These are phyloP conservation scores for Botrytis galanthina DNA, from an alignment of 2,329 filamentous ascomycete genomes.

Conservation along the genomic window DNA sequence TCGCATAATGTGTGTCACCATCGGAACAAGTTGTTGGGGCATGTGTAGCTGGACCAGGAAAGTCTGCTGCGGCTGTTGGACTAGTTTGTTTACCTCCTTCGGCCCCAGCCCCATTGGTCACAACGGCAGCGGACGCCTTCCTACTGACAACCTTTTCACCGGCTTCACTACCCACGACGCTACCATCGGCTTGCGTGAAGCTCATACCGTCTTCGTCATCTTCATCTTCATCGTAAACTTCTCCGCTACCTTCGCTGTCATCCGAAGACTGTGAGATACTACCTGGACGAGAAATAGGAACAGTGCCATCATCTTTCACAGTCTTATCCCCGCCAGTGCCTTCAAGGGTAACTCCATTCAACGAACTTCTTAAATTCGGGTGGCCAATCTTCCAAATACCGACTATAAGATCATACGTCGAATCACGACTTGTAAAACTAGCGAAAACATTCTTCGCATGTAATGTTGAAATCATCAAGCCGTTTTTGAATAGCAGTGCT, in stretches of 20 bases:
- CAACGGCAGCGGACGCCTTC: conserved; percentile 65
- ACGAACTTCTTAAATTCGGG: conserved; percentile 82
- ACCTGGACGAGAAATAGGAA: conserved; percentile 39
- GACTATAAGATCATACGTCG: conserved; percentile 94
- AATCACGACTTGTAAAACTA: conserved; percentile 89
- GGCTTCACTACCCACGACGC: conserved; percentile 48
- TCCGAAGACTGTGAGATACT: conserved; percentile 54
- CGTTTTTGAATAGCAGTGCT: conserved; percentile 93
- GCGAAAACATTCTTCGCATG: conserved; percentile 96
- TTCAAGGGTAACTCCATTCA: conserved; percentile 83
- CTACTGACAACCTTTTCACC: conserved; percentile 63
- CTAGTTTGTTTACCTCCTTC: conserved; percentile 53
- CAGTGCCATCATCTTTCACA: conserved; percentile 63
- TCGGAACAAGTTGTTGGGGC: conserved; percentile 84
- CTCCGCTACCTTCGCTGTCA: conserved; percentile 63
- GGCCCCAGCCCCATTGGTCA: conserved; percentile 44
- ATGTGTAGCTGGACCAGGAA: conserved; percentile 81
- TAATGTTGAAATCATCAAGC: conserved; percentile 91
- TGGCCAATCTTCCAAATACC: conserved; percentile 99
- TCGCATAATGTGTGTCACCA: conserved; percentile 75
- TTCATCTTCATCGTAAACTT: conserved; percentile 77
- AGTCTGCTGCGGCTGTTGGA: conserved; percentile 57
- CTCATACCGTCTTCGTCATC: conserved; percentile 66
- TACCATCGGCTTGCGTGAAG: conserved; percentile 49
- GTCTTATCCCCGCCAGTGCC: conserved; percentile 86